Conservation (phyloP, 2,329 filamentous ascomycete species). For the Colletotrichum sp. region DNA sequence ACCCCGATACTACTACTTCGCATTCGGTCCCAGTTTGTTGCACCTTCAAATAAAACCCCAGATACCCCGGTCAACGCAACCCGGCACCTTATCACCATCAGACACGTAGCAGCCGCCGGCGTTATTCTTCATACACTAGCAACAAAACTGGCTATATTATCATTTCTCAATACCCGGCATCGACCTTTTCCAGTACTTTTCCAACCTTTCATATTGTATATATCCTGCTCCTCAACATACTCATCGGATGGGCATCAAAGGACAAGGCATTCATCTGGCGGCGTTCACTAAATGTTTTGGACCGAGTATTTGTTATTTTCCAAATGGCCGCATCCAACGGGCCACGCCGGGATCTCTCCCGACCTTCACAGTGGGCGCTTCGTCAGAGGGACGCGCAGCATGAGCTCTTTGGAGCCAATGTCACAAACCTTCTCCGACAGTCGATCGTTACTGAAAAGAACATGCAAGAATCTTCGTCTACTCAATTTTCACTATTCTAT, state of each 20-base stretch:
- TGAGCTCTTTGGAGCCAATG: not conserved
- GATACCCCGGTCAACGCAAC: not conserved
- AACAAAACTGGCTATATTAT: conserved; percentile 9
- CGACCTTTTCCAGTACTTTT: not conserved
- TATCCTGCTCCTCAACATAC: conserved; percentile 11
- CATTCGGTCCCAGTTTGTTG: not conserved
- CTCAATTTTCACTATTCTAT: not conserved
- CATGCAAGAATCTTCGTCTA: not conserved
- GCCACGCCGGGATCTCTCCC: not conserved
- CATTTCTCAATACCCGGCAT: conserved; percentile 20
- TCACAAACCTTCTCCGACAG: not conserved
- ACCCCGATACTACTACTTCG: not conserved
- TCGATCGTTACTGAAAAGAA: not conserved
- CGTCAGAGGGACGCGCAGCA: not conserved
- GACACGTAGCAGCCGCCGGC: not conserved
- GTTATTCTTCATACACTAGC: not conserved
- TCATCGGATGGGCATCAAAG: conserved; percentile 13
- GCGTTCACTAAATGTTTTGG: not conserved
- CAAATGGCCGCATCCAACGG: not conserved
- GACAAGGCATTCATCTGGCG: conserved; percentile 19
- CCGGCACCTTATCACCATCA: not conserved
- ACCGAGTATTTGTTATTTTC: not conserved
- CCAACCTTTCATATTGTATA: conserved; percentile 14
- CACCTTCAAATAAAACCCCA: not conserved
- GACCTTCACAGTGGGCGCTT: not conserved